Base-by-base conservation (phyloP, 768 basidiomycete species). In the Megacollybia marginata region DNA sequence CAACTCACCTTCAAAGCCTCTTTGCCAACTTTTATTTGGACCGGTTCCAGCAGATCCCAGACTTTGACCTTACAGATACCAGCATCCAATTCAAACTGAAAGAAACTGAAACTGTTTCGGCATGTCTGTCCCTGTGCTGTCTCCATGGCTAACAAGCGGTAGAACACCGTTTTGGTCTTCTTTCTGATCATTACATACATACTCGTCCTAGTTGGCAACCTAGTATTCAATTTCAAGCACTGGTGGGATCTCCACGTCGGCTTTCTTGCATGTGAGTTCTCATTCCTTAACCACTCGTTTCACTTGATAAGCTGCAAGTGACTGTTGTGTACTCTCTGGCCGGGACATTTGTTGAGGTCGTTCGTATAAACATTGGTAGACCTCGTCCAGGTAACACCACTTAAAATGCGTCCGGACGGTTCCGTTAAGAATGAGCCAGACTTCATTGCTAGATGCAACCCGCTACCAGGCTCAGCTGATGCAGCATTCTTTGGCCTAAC, bases 21-120 rank as follows among this genome's bases (percentile, higher is more conserved):
- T 58, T 60, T 40, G 51, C 56, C 48, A 53, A 59, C 42, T 59
- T 61, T 47, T 59, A 54, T 51, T 40, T 61, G 42, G 53, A 59
- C 18, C 52, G 47, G 10, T 59, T 59, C 15, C 59, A 61, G 44
- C 56, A 61, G 19, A 54, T 61, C 15, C 48, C 58, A 23, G 54
- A 55, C 18, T 59, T 57, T 34, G 52, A 54, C 42, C 52, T 61
- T 16, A 61, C 51, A 15, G 59, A 61, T 43, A 58, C 57, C 4
- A 47, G 52, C 15, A 59, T 61, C 5, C 59, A 61, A 36, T 54
- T 47, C 38, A 48, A 54, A 9, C 52, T 59, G 40, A 50, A 46
- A 9, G 53, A 13, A 46, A 33, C 44, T 13, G 40, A 50, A 23
- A 50, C 42, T 12, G 49, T 50, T 36, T 45, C 49, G n/a, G 49